phyloP scores from a whole-genome alignment of 2,329 filamentous ascomycete genomes.

The Claviceps humidiphila region DNA sequence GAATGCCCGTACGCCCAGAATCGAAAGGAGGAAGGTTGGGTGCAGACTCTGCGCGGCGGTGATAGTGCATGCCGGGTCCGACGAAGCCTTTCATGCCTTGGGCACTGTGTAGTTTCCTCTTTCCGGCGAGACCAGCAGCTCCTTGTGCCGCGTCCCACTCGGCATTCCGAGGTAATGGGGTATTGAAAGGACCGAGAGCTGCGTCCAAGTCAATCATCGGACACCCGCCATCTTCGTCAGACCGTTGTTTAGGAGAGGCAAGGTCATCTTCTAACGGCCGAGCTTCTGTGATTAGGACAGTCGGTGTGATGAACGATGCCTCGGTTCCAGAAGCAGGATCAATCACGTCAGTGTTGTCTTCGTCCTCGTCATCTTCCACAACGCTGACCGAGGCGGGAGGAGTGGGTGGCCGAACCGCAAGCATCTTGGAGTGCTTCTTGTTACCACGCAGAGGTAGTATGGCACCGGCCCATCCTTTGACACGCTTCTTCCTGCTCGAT shows the following conservation, averaged over 20 bases:
- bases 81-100: slow-evolving; percentile 55
- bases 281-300: slow-evolving; percentile 29
- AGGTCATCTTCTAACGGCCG: slow-evolving; percentile 13
- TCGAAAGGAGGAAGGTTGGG: slow-evolving; percentile 70
- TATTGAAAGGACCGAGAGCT: slow-evolving; percentile 84
- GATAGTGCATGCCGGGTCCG: slow-evolving; percentile 60
- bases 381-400: slow-evolving; percentile 25
- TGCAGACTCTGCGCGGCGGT: slow-evolving; percentile 67
- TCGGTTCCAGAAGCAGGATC: slow-evolving; percentile 11
- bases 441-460: slow-evolving; percentile 48
- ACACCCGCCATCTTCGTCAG: slow-evolving; percentile 52
- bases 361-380: slow-evolving; percentile 17
- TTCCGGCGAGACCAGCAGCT: slow-evolving; percentile 36
- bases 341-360: slow-evolving; percentile 8
- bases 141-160: slow-evolving; percentile 56
- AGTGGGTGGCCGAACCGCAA: slow-evolving; percentile 30
- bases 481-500: slow-evolving; percentile 46
- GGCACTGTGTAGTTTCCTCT: slow-evolving; percentile 64
- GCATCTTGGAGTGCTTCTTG: slow-evolving; percentile 28
- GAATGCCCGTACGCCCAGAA: slow-evolving; percentile 39
- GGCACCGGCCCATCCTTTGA: slow-evolving; percentile 58
- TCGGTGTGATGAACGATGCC: slow-evolving; percentile 20
- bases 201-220: slow-evolving; percentile 91
- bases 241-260: slow-evolving; percentile 14
- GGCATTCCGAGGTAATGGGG: slow-evolving; percentile 48